Base-by-base conservation (phyloP, 2,329 filamentous ascomycete genomes). In the Claviceps quebecensis region DNA sequence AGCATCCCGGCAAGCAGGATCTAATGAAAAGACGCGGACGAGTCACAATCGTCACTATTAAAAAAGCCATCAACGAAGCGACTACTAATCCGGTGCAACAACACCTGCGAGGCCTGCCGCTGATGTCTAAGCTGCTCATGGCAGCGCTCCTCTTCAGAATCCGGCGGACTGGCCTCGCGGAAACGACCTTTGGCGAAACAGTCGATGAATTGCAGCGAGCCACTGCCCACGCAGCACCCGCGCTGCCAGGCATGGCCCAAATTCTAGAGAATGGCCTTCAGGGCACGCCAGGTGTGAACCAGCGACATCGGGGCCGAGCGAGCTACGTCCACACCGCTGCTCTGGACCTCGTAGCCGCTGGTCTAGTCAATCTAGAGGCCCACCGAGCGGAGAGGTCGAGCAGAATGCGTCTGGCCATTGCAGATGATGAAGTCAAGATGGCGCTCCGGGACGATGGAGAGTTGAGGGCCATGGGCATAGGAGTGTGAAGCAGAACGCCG, bases 41-140 rank as follows among this genome's bases (percentile, higher is more conserved):
- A 49, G 93, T 98, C 41, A 96, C 89, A 1, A 96, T 97, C 61
- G 82, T 86, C 49, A 96, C 88, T 4, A 86, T 97, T 65, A 95
- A 95, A 67, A 83, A 87, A 62, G 93, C 93, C 38, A 97, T 98
- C 66, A 87, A 86, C 60, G 93, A 98, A 70, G 90, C 91, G 5
- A 97, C 91, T 0, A 89, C 86, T 4, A 95, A 87, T 52, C 93
- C 93, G 2, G 73, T 96, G 53, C 91, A 96, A 63, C 87, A 93
- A 64, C 89, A 89, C 62, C 77, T 98, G 38, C 85, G 88, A 48
- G 78, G 82, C 17, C 77, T 97, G 22, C 87, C 93, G 0, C 75
- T 96, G 43, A 78, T 83, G 26, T 83, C 84, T 13, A 96, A 96
- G 63, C 73, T 97, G 38, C 82, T 97, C 58, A 80, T 98, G 49